phyloP scores from a whole-genome alignment of 2,329 filamentous ascomycete species.

The Hyphodiscus sp. region DNA sequence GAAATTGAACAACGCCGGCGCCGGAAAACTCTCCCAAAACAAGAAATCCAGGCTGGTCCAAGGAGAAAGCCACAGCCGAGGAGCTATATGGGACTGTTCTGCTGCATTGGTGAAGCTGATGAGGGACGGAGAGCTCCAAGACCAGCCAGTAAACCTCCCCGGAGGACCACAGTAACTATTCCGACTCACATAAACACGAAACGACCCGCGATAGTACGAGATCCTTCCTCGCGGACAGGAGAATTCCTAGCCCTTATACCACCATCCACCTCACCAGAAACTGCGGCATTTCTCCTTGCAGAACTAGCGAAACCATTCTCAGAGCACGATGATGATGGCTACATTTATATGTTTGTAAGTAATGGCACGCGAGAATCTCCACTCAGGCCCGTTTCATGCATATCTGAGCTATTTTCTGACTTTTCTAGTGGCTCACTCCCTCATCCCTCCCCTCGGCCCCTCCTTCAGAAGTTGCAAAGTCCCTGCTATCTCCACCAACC shows the following conservation, averaged over 20 bases:
- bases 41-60: constrained; percentile 1
- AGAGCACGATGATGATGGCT: constrained; percentile 70
- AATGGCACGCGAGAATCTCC: no score
- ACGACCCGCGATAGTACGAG: constrained; percentile 22
- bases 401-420: no score
- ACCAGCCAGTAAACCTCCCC: constrained; percentile 11
- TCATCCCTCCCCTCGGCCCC: constrained; percentile 47
- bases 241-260: constrained; percentile 65
- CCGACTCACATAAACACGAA: constrained; percentile 6
- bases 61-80: constrained; percentile 13
- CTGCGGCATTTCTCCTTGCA: constrained; percentile 62
- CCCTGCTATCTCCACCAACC: constrained; percentile 48
- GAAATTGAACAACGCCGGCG: constrained; percentile 40
- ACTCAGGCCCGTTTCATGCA: no score
- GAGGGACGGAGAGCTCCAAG: constrained; percentile 18
- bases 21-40: constrained; percentile 18
- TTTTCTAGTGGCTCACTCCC: constrained; percentile 65
- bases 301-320: constrained; percentile 75
- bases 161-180: background rate
- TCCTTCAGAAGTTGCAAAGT: constrained; percentile 51
- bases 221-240: constrained; percentile 30
- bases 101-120: constrained; percentile 27
- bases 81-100: constrained; percentile 21
- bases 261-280: constrained; percentile 55
- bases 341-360: constrained; percentile 84